phyloP scores from a whole-genome alignment of 345 rosid species.

The Lepidium aucheri region DNA sequence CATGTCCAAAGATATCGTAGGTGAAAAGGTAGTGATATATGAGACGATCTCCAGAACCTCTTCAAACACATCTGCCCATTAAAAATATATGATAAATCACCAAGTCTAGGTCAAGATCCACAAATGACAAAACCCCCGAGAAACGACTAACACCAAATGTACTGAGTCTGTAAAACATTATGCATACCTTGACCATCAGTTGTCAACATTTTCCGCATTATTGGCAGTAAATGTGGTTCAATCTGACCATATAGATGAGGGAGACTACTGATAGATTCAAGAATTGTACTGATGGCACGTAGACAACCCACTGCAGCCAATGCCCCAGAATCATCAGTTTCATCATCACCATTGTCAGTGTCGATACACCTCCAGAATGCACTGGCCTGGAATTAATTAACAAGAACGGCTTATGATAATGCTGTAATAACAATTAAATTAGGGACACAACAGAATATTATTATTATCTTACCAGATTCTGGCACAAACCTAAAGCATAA shows the following conservation, averaged over 20 bases:
- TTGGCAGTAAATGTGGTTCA: constrained; percentile 82
- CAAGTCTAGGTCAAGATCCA: not conserved
- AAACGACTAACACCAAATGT: not conserved
- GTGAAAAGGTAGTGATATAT: constrained; percentile 89
- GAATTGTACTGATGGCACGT: constrained; percentile 95
- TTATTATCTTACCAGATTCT: constrained; percentile 77
- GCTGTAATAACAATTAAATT: not conserved
- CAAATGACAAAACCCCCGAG: not conserved
- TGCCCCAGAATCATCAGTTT: constrained; percentile 89
- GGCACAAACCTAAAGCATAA: constrained; percentile 88
- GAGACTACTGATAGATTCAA: constrained; percentile 86
- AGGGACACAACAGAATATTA: not conserved
- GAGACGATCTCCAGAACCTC: constrained; percentile 98
- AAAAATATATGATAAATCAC: not conserved
- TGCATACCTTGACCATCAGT: constrained; percentile 91
- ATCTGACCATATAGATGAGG: constrained; percentile 82
- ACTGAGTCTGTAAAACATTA: not conserved
- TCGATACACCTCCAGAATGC: constrained; percentile 96
- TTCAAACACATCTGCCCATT: constrained; percentile 83
- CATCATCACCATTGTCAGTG: constrained; percentile 80
- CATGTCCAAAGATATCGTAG: constrained; percentile 88
- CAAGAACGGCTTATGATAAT: constrained; percentile 12
- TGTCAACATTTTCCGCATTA: constrained; percentile 92
- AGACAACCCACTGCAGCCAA: constrained; percentile 95
- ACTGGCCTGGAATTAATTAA: constrained; percentile 53